Base-by-base conservation (phyloP, 352 stramenopile genomes). In the Globisporangium megalacanthum region DNA sequence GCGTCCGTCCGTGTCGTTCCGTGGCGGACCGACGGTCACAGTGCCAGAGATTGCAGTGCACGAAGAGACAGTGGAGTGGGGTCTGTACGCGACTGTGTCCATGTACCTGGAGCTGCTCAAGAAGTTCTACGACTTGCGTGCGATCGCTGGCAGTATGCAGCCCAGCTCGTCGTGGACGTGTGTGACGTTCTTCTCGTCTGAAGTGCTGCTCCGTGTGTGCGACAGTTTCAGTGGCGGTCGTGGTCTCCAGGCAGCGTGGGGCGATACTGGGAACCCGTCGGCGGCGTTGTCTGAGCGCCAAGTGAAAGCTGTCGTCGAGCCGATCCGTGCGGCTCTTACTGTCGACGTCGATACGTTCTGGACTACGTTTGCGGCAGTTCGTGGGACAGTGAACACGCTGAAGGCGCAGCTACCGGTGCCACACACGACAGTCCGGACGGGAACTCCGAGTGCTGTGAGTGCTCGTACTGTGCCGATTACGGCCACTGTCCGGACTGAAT, bases 191-290 rank as follows among this genome's bases (percentile, higher is more conserved):
- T 90, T 89, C 49, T 90, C 78, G 9, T 64, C 75, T 7, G 80
- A 89, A 57, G 67, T 88, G 25, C 89, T 88, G 54, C 42, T 84
- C n/a, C 62, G 66, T 22, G 70, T 88, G 3, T 89, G 73, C 20
- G 52, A 70, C 1, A 22, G 35, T 10, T 36, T 65, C 19, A 59
- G 45, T 31, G 42, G 13, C n/a, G 49, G 48, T 2, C 31, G 20
- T 3, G 58, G 52, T 17, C 50, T 50, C 10, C 62, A 64, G 3
- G 54, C 51, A 0, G 72, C 53, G 14, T 56, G 15, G 39, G 64
- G 52, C 29, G 65, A 55, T 46, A 45, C 58, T 10, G n/a, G 29
- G 1, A 52, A 42, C 6, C 45, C 36, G 3, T 22, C 29, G 0
- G 39, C 37, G 10, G 42, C 36, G 0, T 67, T 79, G 42, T 62